These are phyloP conservation scores for Kodamaea arcana DNA, from an alignment of 1,139 yeast species.

Conservation along the genomic window DNA sequence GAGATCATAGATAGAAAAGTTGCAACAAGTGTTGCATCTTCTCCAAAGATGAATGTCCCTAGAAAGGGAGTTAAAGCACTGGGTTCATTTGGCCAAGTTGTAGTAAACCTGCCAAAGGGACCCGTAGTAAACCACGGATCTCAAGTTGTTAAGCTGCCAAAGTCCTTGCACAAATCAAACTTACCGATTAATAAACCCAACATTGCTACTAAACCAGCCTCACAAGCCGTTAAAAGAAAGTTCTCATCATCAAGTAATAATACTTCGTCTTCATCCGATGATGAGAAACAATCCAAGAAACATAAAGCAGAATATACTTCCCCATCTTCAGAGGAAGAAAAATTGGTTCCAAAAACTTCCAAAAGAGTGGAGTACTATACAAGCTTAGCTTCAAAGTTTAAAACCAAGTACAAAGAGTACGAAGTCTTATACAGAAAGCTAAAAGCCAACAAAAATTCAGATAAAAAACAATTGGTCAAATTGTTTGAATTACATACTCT, in stretches of 20 bases:
- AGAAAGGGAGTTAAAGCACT: not conserved
- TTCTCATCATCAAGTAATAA: slow-evolving; percentile 13
- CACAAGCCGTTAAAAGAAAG: slow-evolving; percentile 10
- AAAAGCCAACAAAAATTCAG: slow-evolving; percentile 12
- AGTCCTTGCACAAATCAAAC: no score
- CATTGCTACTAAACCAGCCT: not conserved
- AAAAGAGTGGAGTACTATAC: slow-evolving; percentile 21
- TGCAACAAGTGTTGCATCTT: slow-evolving; percentile 5
- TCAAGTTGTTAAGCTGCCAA: not conserved
- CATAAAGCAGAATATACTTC: slow-evolving; percentile 15
- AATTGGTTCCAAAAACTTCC: slow-evolving; percentile 10
- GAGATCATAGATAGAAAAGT: slow-evolving; percentile 4
- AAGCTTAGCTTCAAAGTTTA: slow-evolving; percentile 35
- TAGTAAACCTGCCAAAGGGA: not conserved
- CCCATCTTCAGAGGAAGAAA: slow-evolving; percentile 16
- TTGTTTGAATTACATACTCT: slow-evolving; percentile 22
- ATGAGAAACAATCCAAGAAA: slow-evolving; percentile 12
- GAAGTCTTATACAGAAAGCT: slow-evolving; percentile 25
- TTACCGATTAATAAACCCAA: not conserved
- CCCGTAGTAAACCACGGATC: no score
- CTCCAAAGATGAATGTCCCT: slow-evolving; percentile 3
- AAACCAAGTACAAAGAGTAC: slow-evolving; percentile 36
- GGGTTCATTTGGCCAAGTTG: not conserved
- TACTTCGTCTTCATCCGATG: slow-evolving; percentile 19
- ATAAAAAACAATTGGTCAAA: slow-evolving; percentile 18